Evolutionary conservation across 1,139 yeast genomes (phyloP), one percentile per base, ranked within the genome.

Genomic region (Candida pseudoviswanathii): DNA sequence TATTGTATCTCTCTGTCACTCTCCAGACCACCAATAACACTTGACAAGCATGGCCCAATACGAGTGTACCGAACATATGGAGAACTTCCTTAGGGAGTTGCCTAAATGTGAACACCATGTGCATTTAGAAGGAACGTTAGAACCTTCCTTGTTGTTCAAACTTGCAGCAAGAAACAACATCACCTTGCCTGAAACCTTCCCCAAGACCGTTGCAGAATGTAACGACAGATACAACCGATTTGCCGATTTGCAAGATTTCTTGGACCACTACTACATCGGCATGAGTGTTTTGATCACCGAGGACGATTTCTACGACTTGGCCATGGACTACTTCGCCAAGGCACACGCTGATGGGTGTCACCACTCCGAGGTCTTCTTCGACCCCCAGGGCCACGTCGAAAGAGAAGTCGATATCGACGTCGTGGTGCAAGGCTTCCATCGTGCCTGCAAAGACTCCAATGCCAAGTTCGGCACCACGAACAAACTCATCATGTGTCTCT

Each of bases 91-190:
- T 49, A 70, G 67, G 40, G 90, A 85, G 55, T 70, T 87, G 43
- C 94, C 95, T 49, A 87, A 87, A 65, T 87, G 94, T 72, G 95
- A 87, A 65, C 94, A 87, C 62, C 95, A 87, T 61, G 81, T 87
- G 49, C 95, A 87, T 65, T 66, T 87, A 47, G 95, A 87, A 71
- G 96, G 96, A 34, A 87, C 95, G 32, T 67, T 88, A 50, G 89
- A 85, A 56, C 95, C 95, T 9, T 79, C 79, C 41, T 72, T 87
- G 36, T 70, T 88, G 51, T 85, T 86, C 67, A 79, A 82, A 51
- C 70, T 88, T 49, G 90, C 94, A 1, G 59, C 71, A 56, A 77
- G 86, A 66, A 82, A 84, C 62, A 63, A 63, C 41, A 75, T 86
- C 49, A 51, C 63, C 8, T 69, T 88, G 38, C 95, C 96, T 22